Evolutionary conservation across 2,329 filamentous ascomycete species (phyloP).

Genomic region (Teratosphaeria viscida): DNA sequence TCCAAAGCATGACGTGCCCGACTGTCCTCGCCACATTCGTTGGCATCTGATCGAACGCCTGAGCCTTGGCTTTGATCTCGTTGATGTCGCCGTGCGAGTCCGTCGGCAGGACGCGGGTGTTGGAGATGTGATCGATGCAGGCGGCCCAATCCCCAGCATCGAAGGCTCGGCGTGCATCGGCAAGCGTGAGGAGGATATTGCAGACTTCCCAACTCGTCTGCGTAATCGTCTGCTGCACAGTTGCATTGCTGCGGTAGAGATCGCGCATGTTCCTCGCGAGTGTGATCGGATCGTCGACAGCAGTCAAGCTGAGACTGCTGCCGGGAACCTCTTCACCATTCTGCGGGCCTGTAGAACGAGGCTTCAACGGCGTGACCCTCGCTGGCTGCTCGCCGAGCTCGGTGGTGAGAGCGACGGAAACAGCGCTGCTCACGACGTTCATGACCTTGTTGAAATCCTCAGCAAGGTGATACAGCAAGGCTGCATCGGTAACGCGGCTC

Average conservation of each 20-base stretch:
- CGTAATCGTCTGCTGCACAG: slow-evolving; percentile 52
- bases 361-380: slow-evolving; percentile 69
- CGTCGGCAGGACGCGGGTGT: slow-evolving; percentile 70
- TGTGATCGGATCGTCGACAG: slow-evolving; percentile 55
- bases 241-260: slow-evolving; percentile 51
- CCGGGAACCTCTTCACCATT: slow-evolving; percentile 28
- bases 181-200: slow-evolving; percentile 49
- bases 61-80: slow-evolving; percentile 67
- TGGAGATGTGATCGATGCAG: slow-evolving; percentile 58
- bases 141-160: slow-evolving; percentile 48
- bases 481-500: slow-evolving; percentile 84
- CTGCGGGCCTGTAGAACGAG: slow-evolving; percentile 39
- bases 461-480: slow-evolving; percentile 86
- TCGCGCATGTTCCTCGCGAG: slow-evolving; percentile 53
- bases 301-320: slow-evolving; percentile 55
- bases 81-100: slow-evolving; percentile 63
- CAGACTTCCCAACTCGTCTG: slow-evolving; percentile 48
- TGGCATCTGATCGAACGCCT: slow-evolving; percentile 68
- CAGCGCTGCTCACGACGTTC: slow-evolving; percentile 73
- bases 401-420: slow-evolving; percentile 80
- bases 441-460: slow-evolving; percentile 95
- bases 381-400: slow-evolving; percentile 75
- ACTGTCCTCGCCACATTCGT: slow-evolving; percentile 79
- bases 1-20: slow-evolving; percentile 88
- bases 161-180: slow-evolving; percentile 49